Conservation (phyloP, 1,284 basidiomycete species). For the Marasmius oreades region DNA sequence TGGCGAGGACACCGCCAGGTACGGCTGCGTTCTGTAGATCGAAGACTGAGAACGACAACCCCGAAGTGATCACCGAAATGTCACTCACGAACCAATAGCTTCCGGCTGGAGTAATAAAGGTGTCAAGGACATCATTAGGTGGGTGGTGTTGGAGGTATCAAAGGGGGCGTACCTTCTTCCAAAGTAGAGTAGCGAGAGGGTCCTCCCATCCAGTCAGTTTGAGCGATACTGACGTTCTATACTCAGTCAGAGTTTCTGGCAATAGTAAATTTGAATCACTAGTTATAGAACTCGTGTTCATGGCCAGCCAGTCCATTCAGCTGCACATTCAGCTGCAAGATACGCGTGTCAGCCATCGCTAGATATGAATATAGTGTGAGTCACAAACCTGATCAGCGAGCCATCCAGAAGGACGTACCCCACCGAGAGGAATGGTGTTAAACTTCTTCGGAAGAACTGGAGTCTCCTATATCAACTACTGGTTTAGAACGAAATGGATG, state of each 20-base stretch:
- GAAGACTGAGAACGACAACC: background rate
- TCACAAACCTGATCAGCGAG: conserved; percentile 44
- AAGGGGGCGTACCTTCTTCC: conserved; percentile 44
- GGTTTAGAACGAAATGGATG: background rate
- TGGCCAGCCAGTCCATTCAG: conserved; percentile 51
- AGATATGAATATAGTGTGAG: background rate
- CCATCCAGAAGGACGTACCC: conserved; percentile 48
- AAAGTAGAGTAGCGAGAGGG: conserved; percentile 47
- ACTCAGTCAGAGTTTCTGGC: background rate
- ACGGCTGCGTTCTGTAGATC: conserved; percentile 47
- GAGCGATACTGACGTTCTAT: conserved; percentile 34
- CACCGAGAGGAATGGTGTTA: conserved; percentile 42
- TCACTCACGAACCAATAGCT: conserved; percentile 58
- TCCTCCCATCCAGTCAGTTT: conserved; percentile 55
- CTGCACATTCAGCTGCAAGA: conserved; percentile 43
- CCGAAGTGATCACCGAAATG: background rate
- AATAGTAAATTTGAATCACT: conserved; percentile 28
- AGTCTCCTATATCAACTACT: background rate
- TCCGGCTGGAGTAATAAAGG: conserved; percentile 45
- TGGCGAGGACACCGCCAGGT: conserved; percentile 44
- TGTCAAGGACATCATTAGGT: background rate
- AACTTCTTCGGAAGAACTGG: conserved; percentile 51
- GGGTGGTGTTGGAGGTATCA: background rate
- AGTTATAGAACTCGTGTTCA: conserved; percentile 54
- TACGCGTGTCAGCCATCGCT: background rate